A percentile compares a stretch with the other conserved stretches of the same genome.
phyloP scores from a whole-genome alignment of 148 eudicot species.

The Camellia sinensis region DNA sequence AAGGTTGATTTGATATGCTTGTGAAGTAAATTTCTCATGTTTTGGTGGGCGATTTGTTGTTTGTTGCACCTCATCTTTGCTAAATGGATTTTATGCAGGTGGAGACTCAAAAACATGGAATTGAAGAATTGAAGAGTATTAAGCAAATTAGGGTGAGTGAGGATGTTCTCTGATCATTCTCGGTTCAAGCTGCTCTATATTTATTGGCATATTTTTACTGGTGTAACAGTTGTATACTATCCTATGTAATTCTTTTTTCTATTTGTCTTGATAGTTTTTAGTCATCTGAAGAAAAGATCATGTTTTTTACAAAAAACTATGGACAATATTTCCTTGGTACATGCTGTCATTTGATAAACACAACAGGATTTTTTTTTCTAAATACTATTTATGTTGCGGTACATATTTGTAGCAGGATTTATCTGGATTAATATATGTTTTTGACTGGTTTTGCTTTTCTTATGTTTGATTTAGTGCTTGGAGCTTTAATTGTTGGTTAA shows the following conservation, averaged over 20 bases:
- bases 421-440: not conserved
- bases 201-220: not conserved
- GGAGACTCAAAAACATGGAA: conserved; percentile 71
- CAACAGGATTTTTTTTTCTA: not conserved
- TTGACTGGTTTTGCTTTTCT: not conserved
- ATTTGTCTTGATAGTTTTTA: not conserved
- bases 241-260: not conserved
- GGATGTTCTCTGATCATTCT: not conserved
- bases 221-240: not conserved
- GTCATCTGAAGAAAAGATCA: not conserved
- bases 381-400: not conserved
- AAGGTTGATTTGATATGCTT: conserved; percentile 50
- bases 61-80: not conserved
- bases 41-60: not conserved
- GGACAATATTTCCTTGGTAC: not conserved
- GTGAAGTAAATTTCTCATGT: not conserved
- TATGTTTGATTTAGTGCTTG: not conserved
- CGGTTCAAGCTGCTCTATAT: not conserved
- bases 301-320: not conserved
- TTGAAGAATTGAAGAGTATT: conserved; percentile 74
- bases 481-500: not conserved
- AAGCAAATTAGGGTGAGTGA: conserved; percentile 87
- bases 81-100: conserved; percentile 36
- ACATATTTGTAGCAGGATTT: not conserved
- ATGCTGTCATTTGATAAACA: not conserved